These are phyloP conservation scores for Talaromyces funiculosus DNA, from an alignment of 2,329 filamentous ascomycete genomes.

Conservation along the genomic window DNA sequence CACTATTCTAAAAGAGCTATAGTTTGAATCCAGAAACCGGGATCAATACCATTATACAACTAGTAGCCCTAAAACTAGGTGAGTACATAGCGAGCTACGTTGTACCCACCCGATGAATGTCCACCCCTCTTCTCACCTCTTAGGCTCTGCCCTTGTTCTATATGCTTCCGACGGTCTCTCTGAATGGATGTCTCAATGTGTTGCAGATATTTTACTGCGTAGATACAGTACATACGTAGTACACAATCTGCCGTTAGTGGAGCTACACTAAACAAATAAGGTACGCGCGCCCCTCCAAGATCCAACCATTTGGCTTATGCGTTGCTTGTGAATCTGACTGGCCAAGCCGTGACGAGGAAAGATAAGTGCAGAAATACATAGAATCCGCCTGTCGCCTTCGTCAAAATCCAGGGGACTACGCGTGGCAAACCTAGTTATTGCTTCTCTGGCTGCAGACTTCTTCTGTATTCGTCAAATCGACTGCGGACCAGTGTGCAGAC, in stretches of 20 bases:
- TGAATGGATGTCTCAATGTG: not conserved
- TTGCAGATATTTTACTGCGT: not conserved
- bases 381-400: not conserved
- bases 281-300: not conserved
- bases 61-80: not conserved
- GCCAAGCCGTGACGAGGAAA: not conserved
- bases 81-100: not conserved
- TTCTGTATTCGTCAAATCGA: not conserved
- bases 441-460: not conserved
- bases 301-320: not conserved
- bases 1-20: not conserved
- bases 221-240: not conserved
- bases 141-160: not conserved
- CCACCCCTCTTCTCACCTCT: not conserved
- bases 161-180: not conserved
- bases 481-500: not conserved
- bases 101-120: not conserved
- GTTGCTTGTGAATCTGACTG: not conserved
- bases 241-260: conserved; percentile 6
- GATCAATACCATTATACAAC: not conserved
- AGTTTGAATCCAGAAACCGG: conserved; percentile 2
- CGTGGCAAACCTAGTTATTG: conserved; percentile 4
- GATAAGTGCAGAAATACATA: not conserved
- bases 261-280: conserved; percentile 8
- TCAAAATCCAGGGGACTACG: not conserved